A percentile compares a stretch with the other conserved stretches of the same genome.
These are phyloP conservation scores for Nidularia pulvinata DNA, from an alignment of 768 basidiomycete species.

Conservation along the genomic window DNA sequence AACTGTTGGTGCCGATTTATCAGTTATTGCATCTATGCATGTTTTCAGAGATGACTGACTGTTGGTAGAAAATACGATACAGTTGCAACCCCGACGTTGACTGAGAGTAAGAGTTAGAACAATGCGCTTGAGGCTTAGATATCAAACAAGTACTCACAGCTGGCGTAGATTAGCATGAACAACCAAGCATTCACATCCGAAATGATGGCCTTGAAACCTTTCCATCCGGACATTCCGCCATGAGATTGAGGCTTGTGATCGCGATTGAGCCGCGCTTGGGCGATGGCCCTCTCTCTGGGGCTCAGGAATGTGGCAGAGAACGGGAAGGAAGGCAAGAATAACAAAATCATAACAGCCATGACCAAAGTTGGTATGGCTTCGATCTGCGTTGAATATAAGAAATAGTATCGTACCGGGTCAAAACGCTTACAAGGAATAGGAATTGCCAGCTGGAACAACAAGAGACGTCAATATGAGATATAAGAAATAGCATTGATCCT, in stretches of 20 bases:
- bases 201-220: constrained; percentile 52
- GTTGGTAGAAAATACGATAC: constrained; percentile 58
- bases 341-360: constrained; percentile 46
- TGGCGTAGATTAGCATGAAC: constrained; percentile 49
- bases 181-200: constrained; percentile 51
- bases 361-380: constrained; percentile 56
- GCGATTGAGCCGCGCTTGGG: constrained; percentile 52
- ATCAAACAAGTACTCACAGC: constrained; percentile 32
- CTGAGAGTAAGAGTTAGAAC: constrained; percentile 16
- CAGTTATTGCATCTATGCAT: too few relatives aligned
- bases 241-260: constrained; percentile 59
- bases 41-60: constrained; percentile 19
- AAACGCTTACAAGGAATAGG: constrained; percentile 42
- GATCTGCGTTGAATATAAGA: constrained; percentile 26
- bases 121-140: neutral
- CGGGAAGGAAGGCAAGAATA: constrained; percentile 56
- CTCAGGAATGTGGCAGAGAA: constrained; percentile 53
- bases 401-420: neutral
- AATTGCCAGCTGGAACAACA: constrained; percentile 49
- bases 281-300: constrained; percentile 51
- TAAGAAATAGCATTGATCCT: neutral
- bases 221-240: constrained; percentile 57
- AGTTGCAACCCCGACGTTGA: constrained; percentile 58
- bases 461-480: constrained; percentile 3
- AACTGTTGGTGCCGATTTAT: constrained; percentile 23